Evolutionary conservation across 139 green algal species (phyloP).

Genomic region (Pycnococcus provasolii): DNA sequence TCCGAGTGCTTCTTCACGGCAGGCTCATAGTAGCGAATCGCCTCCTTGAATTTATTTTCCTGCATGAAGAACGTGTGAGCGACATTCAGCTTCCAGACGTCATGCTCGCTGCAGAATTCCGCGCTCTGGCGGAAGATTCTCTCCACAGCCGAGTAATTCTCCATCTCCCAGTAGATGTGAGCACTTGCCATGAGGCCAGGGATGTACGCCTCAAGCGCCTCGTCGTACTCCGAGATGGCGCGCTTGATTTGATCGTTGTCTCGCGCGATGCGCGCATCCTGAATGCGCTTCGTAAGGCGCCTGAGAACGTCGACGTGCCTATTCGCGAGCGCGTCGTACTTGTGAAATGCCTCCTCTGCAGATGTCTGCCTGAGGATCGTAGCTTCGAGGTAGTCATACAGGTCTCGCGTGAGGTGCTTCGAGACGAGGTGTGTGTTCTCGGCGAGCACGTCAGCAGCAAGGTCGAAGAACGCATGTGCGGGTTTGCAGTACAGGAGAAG

Average conservation of each 20-base stretch:
- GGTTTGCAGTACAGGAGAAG: conserved; percentile 73
- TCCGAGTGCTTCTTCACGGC: conserved; percentile 48
- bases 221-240: conserved; percentile 68
- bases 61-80: conserved; percentile 80
- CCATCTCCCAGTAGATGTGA: conserved; percentile 67
- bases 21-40: conserved; percentile 61
- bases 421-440: conserved; percentile 54
- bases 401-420: conserved; percentile 43
- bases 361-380: conserved; percentile 44
- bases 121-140: conserved; percentile 57
- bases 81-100: conserved; percentile 74
- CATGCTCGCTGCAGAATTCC: conserved; percentile 76
- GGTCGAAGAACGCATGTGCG: conserved; percentile 53
- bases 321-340: conserved; percentile 28
- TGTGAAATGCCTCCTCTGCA: conserved; percentile 28
- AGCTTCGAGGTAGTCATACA: conserved; percentile 59
- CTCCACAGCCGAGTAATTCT: conserved; percentile 58
- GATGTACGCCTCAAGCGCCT: conserved; percentile 65
- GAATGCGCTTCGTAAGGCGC: conserved; percentile 59
- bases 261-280: conserved; percentile 46
- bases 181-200: conserved; percentile 67
- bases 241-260: conserved; percentile 61
- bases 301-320: conserved; percentile 61
- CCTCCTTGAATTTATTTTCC: conserved; percentile 65
- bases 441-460: conserved; percentile 67